A percentile compares a stretch with the other conserved stretches of the same genome.
phyloP scores from a whole-genome alignment of 2,329 filamentous ascomycete species.

The Xylaria hypoxylon region DNA sequence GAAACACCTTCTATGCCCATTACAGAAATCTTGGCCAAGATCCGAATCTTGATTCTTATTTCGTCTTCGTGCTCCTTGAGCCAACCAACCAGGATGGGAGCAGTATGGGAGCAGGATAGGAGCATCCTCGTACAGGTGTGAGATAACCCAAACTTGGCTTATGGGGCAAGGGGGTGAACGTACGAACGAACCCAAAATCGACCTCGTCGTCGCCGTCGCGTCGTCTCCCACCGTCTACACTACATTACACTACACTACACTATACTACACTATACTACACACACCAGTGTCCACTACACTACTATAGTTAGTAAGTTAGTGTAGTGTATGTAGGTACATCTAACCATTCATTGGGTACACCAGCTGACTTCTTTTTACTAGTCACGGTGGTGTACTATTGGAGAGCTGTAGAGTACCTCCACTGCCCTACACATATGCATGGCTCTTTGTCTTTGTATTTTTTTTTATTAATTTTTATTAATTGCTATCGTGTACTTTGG shows the following conservation, averaged over 20 bases:
- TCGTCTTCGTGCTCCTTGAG: too few species aligned
- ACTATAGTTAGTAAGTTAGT: background rate
- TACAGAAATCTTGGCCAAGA: conserved; percentile 22
- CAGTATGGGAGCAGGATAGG: background rate
- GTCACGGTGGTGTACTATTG: too few species aligned
- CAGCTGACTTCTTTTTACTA: too few species aligned
- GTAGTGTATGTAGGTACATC: background rate
- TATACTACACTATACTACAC: background rate
- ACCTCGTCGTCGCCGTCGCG: background rate
- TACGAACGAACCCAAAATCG: background rate
- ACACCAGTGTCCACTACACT: too few species aligned
- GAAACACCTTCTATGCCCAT: conserved; percentile 19
- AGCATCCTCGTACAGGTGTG: conserved; percentile 7
- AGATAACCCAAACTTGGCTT: background rate
- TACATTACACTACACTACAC: background rate
- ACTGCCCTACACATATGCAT: too few species aligned
- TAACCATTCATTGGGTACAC: too few species aligned
- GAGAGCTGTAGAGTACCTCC: too few species aligned
- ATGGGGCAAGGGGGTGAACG: background rate
- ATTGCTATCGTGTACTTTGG: background rate
- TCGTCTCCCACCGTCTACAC: background rate
- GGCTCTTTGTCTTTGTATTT: too few species aligned
- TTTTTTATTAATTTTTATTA: too few species aligned
- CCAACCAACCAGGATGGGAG: too few species aligned
- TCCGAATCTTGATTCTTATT: conserved; percentile 30